phyloP scores from a whole-genome alignment of 2,329 filamentous ascomycete genomes.

The Cryphonectria radicalis region DNA sequence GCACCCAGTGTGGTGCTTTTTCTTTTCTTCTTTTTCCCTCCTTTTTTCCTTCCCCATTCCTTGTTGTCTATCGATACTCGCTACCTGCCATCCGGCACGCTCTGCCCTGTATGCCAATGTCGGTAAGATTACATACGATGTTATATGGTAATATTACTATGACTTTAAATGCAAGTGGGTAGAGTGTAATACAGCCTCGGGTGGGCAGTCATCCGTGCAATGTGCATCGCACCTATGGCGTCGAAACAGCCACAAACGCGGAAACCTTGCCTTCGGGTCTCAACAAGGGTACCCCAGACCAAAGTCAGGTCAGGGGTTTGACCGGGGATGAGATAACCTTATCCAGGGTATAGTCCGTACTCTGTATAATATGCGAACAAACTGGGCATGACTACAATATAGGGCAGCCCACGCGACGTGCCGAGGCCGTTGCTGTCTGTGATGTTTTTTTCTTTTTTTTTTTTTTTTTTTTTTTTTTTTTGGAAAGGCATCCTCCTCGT shows the following conservation, averaged over 20 bases:
- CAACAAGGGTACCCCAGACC: constrained; percentile 18
- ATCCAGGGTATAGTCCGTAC: constrained; percentile 12
- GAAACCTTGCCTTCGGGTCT: not conserved
- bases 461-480: not conserved
- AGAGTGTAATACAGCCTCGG: not conserved
- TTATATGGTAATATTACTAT: not conserved
- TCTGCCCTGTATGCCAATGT: not conserved
- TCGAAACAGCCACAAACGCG: not conserved
- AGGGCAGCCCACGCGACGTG: not conserved
- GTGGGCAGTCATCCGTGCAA: not conserved
- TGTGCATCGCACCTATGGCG: not conserved
- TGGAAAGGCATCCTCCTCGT: not conserved
- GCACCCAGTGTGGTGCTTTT: not conserved
- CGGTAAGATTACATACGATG: not conserved
- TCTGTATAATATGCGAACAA: not conserved
- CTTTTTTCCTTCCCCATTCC: not conserved
- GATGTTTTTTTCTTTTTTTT: not conserved
- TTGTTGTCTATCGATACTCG: not conserved
- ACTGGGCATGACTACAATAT: not conserved
- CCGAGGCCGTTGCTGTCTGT: not conserved
- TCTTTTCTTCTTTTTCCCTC: not conserved
- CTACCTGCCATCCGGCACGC: not conserved
- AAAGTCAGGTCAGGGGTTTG: constrained; percentile 7
- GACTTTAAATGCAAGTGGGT: not conserved
- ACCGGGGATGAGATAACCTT: constrained; percentile 24